These are phyloP conservation scores for Zoysia japonica DNA, from an alignment of 176 grass and related monocot genomes.

Conservation along the genomic window DNA sequence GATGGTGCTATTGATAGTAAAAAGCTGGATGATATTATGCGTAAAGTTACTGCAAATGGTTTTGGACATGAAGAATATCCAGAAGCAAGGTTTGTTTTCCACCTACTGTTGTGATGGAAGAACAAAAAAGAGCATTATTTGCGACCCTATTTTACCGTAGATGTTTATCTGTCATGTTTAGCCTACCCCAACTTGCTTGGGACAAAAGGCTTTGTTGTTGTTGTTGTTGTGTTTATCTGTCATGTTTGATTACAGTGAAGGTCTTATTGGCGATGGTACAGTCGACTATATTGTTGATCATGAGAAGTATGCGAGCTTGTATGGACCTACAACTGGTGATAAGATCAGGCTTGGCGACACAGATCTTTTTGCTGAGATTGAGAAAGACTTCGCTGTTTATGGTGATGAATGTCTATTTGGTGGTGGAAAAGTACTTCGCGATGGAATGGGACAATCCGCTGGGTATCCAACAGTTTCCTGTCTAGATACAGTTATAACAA, in stretches of 20 bases:
- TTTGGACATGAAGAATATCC: conserved; percentile 84
- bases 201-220: too few relatives aligned
- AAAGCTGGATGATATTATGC: conserved; percentile 58
- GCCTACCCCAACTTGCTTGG: too few relatives aligned
- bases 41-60: conserved; percentile 55
- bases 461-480: conserved; percentile 56
- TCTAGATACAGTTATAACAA: conserved; percentile 92
- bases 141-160: too few relatives aligned
- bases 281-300: conserved; percentile 58
- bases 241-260: conserved; percentile 64
- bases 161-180: too few relatives aligned
- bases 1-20: conserved; percentile 70
- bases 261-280: conserved; percentile 66
- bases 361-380: conserved; percentile 86
- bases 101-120: conserved; percentile 1
- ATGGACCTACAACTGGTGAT: conserved; percentile 93
- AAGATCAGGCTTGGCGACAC: conserved; percentile 96
- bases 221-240: conserved; percentile 20
- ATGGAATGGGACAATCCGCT: conserved; percentile 88
- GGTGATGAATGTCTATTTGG: conserved; percentile 99
- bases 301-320: conserved; percentile 93
- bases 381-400: conserved; percentile 82
- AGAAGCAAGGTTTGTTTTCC: conserved; percentile 56
- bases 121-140: not conserved
- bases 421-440: conserved; percentile 89